Evolutionary conservation across 441 rosid species (phyloP).

Genomic region (Metrosideros polymorpha): DNA sequence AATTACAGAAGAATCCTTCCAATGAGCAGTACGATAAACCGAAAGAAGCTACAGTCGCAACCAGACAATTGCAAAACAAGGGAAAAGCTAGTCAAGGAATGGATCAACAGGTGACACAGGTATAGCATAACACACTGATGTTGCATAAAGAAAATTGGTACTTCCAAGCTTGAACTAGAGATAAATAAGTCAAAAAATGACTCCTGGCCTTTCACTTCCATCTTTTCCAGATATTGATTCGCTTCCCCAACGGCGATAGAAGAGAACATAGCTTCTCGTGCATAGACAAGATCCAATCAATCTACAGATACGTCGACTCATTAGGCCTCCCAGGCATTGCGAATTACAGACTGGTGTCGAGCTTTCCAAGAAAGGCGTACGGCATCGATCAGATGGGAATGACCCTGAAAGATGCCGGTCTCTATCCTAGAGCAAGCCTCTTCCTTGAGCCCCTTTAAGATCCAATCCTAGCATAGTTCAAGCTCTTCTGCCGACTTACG

Average conservation of each 20-base stretch:
- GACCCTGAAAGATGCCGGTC: conserved; percentile 46
- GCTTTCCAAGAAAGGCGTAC: conserved; percentile 37
- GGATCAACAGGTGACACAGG: conserved; percentile 35
- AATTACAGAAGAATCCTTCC: conserved; percentile 1
- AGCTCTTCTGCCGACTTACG: neutral
- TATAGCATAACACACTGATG: neutral
- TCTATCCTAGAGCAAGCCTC: conserved; percentile 48
- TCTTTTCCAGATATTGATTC: conserved; percentile 35
- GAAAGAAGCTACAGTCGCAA: conserved; percentile 1
- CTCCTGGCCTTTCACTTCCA: neutral
- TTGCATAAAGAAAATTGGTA: neutral
- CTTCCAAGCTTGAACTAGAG: neutral
- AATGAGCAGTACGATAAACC: conserved; percentile 12
- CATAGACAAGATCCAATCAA: conserved; percentile 32
- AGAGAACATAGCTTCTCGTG: conserved; percentile 40
- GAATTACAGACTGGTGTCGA: conserved; percentile 40
- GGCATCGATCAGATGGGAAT: conserved; percentile 37
- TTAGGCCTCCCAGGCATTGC: conserved; percentile 25
- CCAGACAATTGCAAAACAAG: conserved; percentile 2
- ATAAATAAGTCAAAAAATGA: neutral
- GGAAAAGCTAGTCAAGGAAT: conserved; percentile 6
- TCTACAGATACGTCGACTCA: conserved; percentile 38
- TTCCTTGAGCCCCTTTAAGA: conserved; percentile 41
- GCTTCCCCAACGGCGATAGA: conserved; percentile 56
- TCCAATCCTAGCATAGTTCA: neutral